A percentile compares a stretch with the other conserved stretches of the same genome.
Evolutionary conservation across 352 stramenopile species (phyloP).

Genomic region (Pythium apleroticum): DNA sequence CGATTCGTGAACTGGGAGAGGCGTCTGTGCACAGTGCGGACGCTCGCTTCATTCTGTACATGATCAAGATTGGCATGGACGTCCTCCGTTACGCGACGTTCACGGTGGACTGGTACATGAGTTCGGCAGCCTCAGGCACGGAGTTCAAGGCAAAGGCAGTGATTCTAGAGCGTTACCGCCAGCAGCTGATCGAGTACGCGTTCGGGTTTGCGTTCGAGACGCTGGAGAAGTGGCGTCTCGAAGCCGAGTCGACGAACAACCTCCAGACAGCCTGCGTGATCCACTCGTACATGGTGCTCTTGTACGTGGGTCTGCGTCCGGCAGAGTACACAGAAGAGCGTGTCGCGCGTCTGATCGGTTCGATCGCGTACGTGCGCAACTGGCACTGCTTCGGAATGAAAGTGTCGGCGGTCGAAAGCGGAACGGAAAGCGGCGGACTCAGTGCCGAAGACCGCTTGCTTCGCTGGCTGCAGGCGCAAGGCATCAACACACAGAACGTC

Average conservation of each 20-base stretch:
- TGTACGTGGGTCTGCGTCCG: slow-evolving; percentile 68
- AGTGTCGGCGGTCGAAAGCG: slow-evolving; percentile 48
- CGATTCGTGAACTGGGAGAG: slow-evolving; percentile 78
- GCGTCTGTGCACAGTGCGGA: slow-evolving; percentile 82
- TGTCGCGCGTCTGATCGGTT: slow-evolving; percentile 73
- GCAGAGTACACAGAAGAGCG: slow-evolving; percentile 71
- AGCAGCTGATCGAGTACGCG: slow-evolving; percentile 50
- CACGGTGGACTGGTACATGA: slow-evolving; percentile 47
- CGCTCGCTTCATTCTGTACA: slow-evolving; percentile 86
- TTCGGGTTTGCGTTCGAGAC: slow-evolving; percentile 75
- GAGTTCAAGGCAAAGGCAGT: slow-evolving; percentile 36
- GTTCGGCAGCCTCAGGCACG: slow-evolving; percentile 18
- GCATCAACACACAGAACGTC: slow-evolving; percentile 87
- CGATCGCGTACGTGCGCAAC: slow-evolving; percentile 86
- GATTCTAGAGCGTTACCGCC: slow-evolving; percentile 53
- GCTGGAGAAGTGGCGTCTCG: slow-evolving; percentile 74
- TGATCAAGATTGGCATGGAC: slow-evolving; percentile 84
- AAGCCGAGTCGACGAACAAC: slow-evolving; percentile 73
- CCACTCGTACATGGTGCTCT: slow-evolving; percentile 72
- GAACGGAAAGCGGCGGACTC: slow-evolving; percentile 42
- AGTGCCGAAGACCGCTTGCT: slow-evolving; percentile 76
- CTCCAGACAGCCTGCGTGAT: slow-evolving; percentile 84
- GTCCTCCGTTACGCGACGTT: slow-evolving; percentile 80
- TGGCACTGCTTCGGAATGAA: slow-evolving; percentile 92
- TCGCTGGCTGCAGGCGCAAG: slow-evolving; percentile 88